phyloP scores from a whole-genome alignment of 1,284 basidiomycete species.

The Fomes fomentarius region DNA sequence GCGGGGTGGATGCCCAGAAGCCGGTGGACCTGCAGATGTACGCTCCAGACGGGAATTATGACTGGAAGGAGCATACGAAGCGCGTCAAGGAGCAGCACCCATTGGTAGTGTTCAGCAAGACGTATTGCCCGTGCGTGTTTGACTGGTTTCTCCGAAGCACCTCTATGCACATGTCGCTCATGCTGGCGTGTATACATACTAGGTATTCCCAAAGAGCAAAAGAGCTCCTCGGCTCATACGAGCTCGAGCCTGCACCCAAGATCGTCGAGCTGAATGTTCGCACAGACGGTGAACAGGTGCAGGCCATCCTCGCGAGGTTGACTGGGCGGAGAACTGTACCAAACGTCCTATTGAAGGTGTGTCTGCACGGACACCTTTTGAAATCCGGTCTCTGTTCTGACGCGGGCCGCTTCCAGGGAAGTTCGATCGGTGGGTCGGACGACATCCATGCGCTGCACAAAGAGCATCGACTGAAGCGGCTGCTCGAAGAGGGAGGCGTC shows the following conservation, averaged over 20 bases:
- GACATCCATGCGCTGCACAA: constrained; percentile 56
- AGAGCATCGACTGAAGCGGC: constrained; percentile 43
- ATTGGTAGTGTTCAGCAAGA: constrained; percentile 83
- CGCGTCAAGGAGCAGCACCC: constrained; percentile 57
- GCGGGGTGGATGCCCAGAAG: constrained; percentile 44
- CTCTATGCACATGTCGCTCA: too few relatives aligned
- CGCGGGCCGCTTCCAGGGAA: constrained; percentile 42
- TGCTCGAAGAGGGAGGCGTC: constrained; percentile 49
- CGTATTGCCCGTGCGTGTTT: constrained; percentile 65
- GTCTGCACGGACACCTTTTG: too few relatives aligned
- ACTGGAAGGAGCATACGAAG: constrained; percentile 53
- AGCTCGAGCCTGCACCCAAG: constrained; percentile 68
- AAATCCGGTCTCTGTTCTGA: too few relatives aligned
- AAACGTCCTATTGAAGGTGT: constrained; percentile 60
- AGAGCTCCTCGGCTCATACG: constrained; percentile 63
- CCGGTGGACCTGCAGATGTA: constrained; percentile 57
- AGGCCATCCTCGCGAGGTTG: constrained; percentile 65
- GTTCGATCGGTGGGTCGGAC: constrained; percentile 75
- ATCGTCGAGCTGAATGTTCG: constrained; percentile 78
- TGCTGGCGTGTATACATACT: not conserved
- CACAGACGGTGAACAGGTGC: constrained; percentile 66
- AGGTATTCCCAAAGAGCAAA: constrained; percentile 77
- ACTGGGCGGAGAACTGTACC: constrained; percentile 75
- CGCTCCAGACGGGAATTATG: constrained; percentile 40
- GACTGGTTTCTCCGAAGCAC: too few relatives aligned